These are phyloP conservation scores for Malassezia obtusa DNA, from an alignment of 1,284 basidiomycete species.

Conservation along the genomic window DNA sequence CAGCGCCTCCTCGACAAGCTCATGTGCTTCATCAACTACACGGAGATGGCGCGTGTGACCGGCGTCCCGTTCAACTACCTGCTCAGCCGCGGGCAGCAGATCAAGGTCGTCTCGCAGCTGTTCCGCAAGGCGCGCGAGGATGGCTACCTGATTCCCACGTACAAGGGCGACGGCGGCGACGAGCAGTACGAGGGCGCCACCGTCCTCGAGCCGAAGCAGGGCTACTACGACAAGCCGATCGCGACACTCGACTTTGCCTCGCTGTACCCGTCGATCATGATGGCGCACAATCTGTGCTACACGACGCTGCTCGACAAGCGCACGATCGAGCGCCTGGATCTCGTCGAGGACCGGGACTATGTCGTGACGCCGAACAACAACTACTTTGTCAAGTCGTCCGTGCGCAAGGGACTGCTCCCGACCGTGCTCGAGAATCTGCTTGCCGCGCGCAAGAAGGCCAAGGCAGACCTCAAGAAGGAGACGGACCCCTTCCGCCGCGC, in stretches of 20 bases:
- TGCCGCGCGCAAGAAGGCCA: slow-evolving; percentile 43
- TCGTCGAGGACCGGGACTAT: slow-evolving; percentile 41
- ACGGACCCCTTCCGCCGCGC: slow-evolving; percentile 46
- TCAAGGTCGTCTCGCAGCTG: slow-evolving; percentile 47
- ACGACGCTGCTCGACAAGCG: slow-evolving; percentile 44
- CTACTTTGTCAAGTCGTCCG: slow-evolving; percentile 36
- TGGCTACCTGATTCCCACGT: slow-evolving; percentile 43
- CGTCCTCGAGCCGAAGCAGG: slow-evolving; percentile 45
- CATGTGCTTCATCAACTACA: slow-evolving; percentile 49
- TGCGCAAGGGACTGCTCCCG: slow-evolving; percentile 43
- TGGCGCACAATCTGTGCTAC: slow-evolving; percentile 48
- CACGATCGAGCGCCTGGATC: slow-evolving; percentile 39
- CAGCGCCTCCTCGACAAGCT: slow-evolving; percentile 48
- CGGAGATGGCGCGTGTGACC: slow-evolving; percentile 47
- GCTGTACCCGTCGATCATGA: slow-evolving; percentile 48
- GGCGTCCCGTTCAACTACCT: slow-evolving; percentile 49
- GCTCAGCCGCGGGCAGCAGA: slow-evolving; percentile 46
- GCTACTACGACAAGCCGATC: slow-evolving; percentile 46
- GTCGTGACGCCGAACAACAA: slow-evolving; percentile 47
- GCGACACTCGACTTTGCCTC: slow-evolving; percentile 48
- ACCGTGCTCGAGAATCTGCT: slow-evolving; percentile 43
- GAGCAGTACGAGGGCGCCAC: slow-evolving; percentile 48
- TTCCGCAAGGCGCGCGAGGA: slow-evolving; percentile 47
- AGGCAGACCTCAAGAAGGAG: slow-evolving; percentile 47
- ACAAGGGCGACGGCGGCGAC: slow-evolving; percentile 43